Base-by-base conservation (phyloP, 345 rosid species). In the Gossypium stocksii region DNA sequence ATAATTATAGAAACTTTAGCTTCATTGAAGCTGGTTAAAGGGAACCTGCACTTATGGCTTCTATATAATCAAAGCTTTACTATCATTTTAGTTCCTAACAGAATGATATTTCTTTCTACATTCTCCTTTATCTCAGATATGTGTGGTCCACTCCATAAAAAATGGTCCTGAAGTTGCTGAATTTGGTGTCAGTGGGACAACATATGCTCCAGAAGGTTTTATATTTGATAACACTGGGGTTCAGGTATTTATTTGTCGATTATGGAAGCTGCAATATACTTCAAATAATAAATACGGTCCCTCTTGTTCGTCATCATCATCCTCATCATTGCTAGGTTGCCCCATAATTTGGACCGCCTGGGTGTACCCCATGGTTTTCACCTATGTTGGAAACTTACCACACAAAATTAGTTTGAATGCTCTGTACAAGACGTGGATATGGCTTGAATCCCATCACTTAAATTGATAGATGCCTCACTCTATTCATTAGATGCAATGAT, bases 181-280 rank as follows among this genome's bases (percentile, higher is more conserved):
- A 83, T 95, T 83, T 83, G 83, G 77, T 85, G 93, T 93, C 72
- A 85, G 92, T 70, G 99, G 99, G 78, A 93, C 99, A 79, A 90
- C 97, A 44, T 95, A 91, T 87, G 94, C 99, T 71, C 99, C 99
- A 74, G 99, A 95, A 80, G 98, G 99, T 75, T 77, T 84, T 63
- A 86, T 95, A 71, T 89, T 81, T 80, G 96, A 88, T 78, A 83
- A 86, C 83, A 82, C 62, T 19, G 94, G 86, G 61, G 69, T 71
- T 70, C 92, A 90, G 99, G 99, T 95, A 83, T 71, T 77, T 51
- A 5, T 75, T 77, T 72, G 16, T 80, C n/a, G 58, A 68, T 66
- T 53, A 23, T 67, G 71, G 19, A 48, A 67, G 56, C 43, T 22
- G 38, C 41, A 43, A 23, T 46, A 48, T 72, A 16, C 58, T 25